Conservation (phyloP, 805 yeast species). For the Huiozyma naganishii region DNA sequence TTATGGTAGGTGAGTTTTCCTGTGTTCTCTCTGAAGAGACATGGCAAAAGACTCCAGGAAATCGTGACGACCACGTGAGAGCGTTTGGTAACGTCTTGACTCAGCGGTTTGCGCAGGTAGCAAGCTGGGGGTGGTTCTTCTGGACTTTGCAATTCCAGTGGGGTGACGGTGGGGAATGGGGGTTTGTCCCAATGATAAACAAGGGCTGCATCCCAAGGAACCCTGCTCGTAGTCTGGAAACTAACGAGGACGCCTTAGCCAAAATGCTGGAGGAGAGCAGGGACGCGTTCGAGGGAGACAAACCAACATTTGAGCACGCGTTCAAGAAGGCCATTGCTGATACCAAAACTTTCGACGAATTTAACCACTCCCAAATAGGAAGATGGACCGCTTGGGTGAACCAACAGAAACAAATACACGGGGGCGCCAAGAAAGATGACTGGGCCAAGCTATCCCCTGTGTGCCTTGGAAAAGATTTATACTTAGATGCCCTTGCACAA, state of each 20-base stretch:
- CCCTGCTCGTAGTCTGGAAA: slow-evolving; percentile 12
- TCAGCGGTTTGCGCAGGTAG: slow-evolving; percentile 37
- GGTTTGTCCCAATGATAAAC: slow-evolving; percentile 65
- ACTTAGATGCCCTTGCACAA: too few relatives aligned
- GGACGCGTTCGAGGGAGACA: slow-evolving; percentile 55
- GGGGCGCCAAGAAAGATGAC: slow-evolving; percentile 37
- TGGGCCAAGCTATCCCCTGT: too few relatives aligned
- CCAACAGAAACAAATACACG: slow-evolving; percentile 55
- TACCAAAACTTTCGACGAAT: slow-evolving; percentile 52
- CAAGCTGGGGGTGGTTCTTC: slow-evolving; percentile 67
- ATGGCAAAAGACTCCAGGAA: slow-evolving; percentile 45
- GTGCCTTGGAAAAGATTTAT: too few relatives aligned
- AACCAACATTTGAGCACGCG: slow-evolving; percentile 73
- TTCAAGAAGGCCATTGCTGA: slow-evolving; percentile 69
- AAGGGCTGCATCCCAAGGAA: slow-evolving; percentile 40
- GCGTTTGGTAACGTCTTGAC: slow-evolving; percentile 53
- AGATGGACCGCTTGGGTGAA: slow-evolving; percentile 57
- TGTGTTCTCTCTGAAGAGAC: slow-evolving; percentile 72
- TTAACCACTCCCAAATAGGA: slow-evolving; percentile 65
- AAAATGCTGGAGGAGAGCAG: slow-evolving; percentile 55
- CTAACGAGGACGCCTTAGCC: slow-evolving; percentile 23
- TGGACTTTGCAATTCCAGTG: slow-evolving; percentile 84
- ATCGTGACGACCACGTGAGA: slow-evolving; percentile 45
- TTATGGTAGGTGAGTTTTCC: slow-evolving; percentile 82
- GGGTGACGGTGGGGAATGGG: slow-evolving; percentile 98